phyloP scores from a whole-genome alignment of 257 asterid genomes.

The Phtheirospermum japonicum region DNA sequence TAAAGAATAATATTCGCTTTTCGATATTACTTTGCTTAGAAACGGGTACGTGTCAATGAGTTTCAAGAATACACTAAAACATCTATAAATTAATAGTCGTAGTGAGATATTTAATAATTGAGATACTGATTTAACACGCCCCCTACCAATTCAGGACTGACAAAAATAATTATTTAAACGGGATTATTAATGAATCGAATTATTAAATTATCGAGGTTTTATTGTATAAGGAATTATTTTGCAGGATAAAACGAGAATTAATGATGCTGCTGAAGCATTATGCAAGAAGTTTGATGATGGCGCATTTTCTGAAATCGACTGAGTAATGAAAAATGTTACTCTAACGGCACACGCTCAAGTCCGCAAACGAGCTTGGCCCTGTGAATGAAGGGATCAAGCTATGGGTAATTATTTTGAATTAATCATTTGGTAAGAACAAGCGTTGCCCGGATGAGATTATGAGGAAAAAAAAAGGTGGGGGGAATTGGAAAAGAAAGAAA shows the following conservation, averaged over 20 bases:
- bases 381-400: neutral
- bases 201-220: neutral
- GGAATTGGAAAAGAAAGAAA: neutral
- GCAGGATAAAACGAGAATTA: conserved; percentile 49
- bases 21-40: neutral
- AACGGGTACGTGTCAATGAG: neutral
- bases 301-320: conserved; percentile 42
- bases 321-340: conserved; percentile 7
- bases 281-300: conserved; percentile 42
- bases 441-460: neutral
- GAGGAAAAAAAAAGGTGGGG: neutral
- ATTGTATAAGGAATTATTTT: neutral
- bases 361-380: neutral
- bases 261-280: conserved; percentile 49
- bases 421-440: neutral
- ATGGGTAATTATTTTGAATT: neutral
- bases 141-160: no score
- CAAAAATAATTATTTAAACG: no score
- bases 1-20: conserved; percentile 21
- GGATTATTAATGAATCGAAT: no score
- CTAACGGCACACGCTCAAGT: neutral
- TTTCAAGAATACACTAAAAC: neutral
- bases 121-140: no score
- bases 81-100: no score
- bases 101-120: no score